A percentile compares a stretch with the other conserved stretches of the same genome.
phyloP scores from a whole-genome alignment of 805 yeast species.

The Wickerhamomyces mucosus region DNA sequence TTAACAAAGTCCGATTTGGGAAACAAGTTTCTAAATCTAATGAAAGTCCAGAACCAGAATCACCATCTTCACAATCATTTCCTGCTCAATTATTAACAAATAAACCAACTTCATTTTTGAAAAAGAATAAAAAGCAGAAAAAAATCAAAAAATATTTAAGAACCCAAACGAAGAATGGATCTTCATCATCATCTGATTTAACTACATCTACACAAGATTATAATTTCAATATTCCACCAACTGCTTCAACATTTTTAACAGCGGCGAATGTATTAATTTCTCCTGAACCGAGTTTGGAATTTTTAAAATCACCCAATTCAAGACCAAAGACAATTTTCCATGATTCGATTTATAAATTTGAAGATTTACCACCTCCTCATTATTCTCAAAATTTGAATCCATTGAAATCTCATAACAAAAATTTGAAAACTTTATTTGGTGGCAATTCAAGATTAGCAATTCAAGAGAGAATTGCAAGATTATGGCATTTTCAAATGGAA shows the following conservation, averaged over 20 bases:
- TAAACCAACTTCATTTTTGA: conserved; percentile 4
- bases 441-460: conserved; percentile 11
- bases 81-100: background rate
- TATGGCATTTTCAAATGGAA: conserved; percentile 73
- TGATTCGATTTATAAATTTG: conserved; percentile 62
- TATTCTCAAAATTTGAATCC: conserved; percentile 16
- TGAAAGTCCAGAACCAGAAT: conserved; percentile 7
- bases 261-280: conserved; percentile 73
- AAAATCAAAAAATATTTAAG: conserved; percentile 13
- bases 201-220: conserved; percentile 1
- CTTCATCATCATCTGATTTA: conserved; percentile 4
- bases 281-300: conserved; percentile 65
- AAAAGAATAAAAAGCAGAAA: conserved; percentile 6
- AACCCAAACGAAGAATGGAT: conserved; percentile 16
- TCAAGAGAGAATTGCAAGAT: conserved; percentile 73
- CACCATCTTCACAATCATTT: background rate
- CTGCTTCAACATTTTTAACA: conserved; percentile 67
- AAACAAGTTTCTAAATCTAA: conserved; percentile 1
- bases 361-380: conserved; percentile 53
- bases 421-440: conserved; percentile 1
- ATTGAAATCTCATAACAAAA: background rate
- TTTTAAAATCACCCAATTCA: conserved; percentile 54
- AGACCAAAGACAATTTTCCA: conserved; percentile 69
- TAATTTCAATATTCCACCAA: conserved; percentile 43
- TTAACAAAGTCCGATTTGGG: no score